phyloP scores from a whole-genome alignment of 441 rosid species.

The Croton laevigatus region DNA sequence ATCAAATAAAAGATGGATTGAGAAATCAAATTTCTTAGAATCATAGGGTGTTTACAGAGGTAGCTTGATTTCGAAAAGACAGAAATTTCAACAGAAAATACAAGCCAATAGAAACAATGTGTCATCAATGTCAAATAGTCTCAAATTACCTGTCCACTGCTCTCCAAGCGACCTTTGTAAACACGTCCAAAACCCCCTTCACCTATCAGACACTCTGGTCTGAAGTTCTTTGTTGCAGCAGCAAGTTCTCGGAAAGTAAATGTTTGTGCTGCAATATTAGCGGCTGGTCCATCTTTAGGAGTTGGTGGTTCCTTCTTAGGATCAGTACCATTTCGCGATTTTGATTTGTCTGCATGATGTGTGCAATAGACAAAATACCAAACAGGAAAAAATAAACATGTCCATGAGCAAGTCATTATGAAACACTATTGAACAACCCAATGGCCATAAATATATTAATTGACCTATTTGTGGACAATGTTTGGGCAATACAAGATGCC shows the following conservation, averaged over 20 bases:
- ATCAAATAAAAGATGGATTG: slow-evolving; percentile 4
- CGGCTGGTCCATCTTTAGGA: slow-evolving; percentile 71
- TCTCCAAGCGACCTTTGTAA: slow-evolving; percentile 93
- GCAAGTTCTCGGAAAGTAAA: slow-evolving; percentile 93
- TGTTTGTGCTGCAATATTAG: slow-evolving; percentile 82
- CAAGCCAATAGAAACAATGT: neutral
- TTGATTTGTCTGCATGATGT: slow-evolving; percentile 62
- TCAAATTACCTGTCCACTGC: slow-evolving; percentile 73
- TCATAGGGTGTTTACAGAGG: neutral
- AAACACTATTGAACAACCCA: slow-evolving; percentile 1
- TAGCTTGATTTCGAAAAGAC: neutral
- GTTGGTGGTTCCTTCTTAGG: slow-evolving; percentile 59
- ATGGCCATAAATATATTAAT: neutral
- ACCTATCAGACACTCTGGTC: slow-evolving; percentile 77
- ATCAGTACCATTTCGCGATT: slow-evolving; percentile 63
- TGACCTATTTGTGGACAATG: neutral
- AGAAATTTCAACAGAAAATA: neutral
- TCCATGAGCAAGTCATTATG: neutral
- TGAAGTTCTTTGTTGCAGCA: slow-evolving; percentile 78
- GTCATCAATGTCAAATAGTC: slow-evolving; percentile 12
- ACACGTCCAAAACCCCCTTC: slow-evolving; percentile 99
- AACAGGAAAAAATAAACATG: neutral
- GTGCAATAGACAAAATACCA: slow-evolving; percentile 4
- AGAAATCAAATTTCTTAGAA: neutral
- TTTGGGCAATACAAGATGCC: neutral